Percentiles rank a stretch among this genome's conserved stretches.
Evolutionary conservation across 1,284 basidiomycete species (phyloP).

Genomic region (Tilletia walkeri): DNA sequence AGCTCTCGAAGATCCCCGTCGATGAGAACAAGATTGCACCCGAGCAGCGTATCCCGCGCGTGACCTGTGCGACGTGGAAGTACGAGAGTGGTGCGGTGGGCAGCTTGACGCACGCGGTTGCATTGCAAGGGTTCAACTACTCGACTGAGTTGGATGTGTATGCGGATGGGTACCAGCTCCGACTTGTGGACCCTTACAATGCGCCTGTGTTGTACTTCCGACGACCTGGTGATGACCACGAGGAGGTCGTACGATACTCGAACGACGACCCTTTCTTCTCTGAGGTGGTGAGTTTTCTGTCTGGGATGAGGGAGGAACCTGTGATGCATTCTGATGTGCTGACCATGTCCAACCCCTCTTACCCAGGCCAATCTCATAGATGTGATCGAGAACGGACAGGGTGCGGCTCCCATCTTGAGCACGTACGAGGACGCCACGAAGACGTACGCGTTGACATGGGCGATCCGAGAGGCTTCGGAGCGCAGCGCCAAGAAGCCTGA

Average conservation of each 20-base stretch:
- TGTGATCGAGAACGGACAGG: conserved; percentile 48
- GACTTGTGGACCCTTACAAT: conserved; percentile 55
- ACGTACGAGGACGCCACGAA: conserved; percentile 52
- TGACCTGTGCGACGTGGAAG: conserved; percentile 55
- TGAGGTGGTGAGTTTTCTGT: conserved; percentile 33
- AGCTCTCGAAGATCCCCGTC: conserved; percentile 74
- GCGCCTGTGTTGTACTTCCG: conserved; percentile 53
- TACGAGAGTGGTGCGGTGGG: conserved; percentile 53
- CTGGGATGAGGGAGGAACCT: not conserved
- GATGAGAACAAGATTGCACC: conserved; percentile 72
- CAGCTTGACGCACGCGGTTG: conserved; percentile 53
- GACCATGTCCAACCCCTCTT: not conserved
- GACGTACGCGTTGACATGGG: conserved; percentile 55
- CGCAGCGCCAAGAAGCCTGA: conserved; percentile 7
- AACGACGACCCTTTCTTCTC: conserved; percentile 56
- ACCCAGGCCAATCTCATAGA: conserved; percentile 43
- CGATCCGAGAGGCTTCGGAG: conserved; percentile 49
- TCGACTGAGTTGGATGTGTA: conserved; percentile 51
- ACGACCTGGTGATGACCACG: conserved; percentile 54
- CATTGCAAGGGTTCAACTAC: conserved; percentile 54
- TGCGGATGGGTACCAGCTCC: conserved; percentile 51
- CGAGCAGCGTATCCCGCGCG: conserved; percentile 50
- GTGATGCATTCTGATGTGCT: not conserved
- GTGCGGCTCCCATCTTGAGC: conserved; percentile 42
- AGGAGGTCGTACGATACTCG: conserved; percentile 53